Evolutionary conservation across 768 basidiomycete genomes (phyloP), one percentile per base, ranked within the genome.

Genomic region (Suillus tomentosus): DNA sequence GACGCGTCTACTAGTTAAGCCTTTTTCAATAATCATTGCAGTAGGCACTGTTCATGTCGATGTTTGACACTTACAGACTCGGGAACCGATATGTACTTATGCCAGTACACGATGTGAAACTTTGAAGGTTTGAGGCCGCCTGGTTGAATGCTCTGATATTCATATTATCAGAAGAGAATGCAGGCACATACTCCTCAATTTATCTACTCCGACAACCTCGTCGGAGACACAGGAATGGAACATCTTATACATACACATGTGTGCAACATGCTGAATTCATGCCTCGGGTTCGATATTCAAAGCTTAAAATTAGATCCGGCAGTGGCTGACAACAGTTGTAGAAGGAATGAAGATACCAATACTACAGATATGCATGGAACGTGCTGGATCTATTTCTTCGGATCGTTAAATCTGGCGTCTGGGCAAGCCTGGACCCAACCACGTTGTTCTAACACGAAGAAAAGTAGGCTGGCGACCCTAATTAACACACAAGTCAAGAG

Each of bases 1-100:
- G 61, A 60, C 15, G 15, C 55, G 72, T 27, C 5, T 17, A 9
- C 27, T 10, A 53, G 27, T 17, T 27, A 27, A 53, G 8, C 14
- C 15, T 9, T 10, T 53, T 27, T 53, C 15, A 5, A 31, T 17
- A 31, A 13, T 48, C 48, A 31, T 27, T 5, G 19, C n/a, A 53
- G 15, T 17, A 24, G 50, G 27, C 27, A 31, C 5, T 51, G 14
- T 51, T 27, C 14, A 17, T 24, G 27, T 51, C 7, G 50, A 51
- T 27, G 15, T 14, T 24, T 51, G 17, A 42, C 7, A 15, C 42
- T 42, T 15, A 24, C 24, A 22, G 43, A 43, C 43, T 42, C 22
- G 22, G 48, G 22, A 50, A 3, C 48, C 22, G 14, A 50, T 50
- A 14, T 50, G 48, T 22, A 6, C 11, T 13, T 47, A n/a, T 47